Conservation (phyloP, 306 rosid species). For the Crataegus laevigata region DNA sequence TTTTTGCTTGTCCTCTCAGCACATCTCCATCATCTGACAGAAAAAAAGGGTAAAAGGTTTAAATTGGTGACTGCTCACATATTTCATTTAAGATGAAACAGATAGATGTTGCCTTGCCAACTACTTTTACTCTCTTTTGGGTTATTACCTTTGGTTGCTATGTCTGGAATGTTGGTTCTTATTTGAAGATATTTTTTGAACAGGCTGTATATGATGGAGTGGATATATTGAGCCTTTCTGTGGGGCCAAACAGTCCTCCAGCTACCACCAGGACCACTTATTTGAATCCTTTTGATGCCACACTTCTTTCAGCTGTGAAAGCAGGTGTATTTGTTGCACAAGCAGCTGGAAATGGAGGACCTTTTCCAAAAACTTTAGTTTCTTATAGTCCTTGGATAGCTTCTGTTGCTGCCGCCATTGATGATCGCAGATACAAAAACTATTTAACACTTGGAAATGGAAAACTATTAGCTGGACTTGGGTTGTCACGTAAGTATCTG, state of each 20-base stretch:
- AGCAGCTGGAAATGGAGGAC: conserved; percentile 99
- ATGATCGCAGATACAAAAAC: conserved; percentile 97
- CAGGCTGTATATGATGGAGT: conserved; percentile 99
- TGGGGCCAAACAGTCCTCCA: conserved; percentile 96
- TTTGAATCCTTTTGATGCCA: conserved; percentile 95
- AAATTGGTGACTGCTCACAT: neutral
- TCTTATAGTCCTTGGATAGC: conserved; percentile 99
- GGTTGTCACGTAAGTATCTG: conserved; percentile 84
- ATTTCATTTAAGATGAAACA: neutral
- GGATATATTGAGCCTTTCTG: conserved; percentile 97
- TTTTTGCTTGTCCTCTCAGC: neutral
- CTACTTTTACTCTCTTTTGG: neutral
- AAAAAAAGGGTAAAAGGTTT: neutral
- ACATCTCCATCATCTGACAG: neutral
- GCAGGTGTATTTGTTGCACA: conserved; percentile 99
- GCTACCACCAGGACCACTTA: conserved; percentile 77
- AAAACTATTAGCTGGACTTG: conserved; percentile 79
- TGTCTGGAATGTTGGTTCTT: neutral
- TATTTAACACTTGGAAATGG: conserved; percentile 94
- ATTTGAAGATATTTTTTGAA: conserved; percentile 15
- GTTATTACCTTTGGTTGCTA: neutral
- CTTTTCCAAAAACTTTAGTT: conserved; percentile 90
- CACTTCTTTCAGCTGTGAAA: conserved; percentile 98
- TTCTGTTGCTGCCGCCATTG: conserved; percentile 94
- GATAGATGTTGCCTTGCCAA: neutral